phyloP scores from a whole-genome alignment of 2,329 filamentous ascomycete species.

The Epichloe gansuensis region DNA sequence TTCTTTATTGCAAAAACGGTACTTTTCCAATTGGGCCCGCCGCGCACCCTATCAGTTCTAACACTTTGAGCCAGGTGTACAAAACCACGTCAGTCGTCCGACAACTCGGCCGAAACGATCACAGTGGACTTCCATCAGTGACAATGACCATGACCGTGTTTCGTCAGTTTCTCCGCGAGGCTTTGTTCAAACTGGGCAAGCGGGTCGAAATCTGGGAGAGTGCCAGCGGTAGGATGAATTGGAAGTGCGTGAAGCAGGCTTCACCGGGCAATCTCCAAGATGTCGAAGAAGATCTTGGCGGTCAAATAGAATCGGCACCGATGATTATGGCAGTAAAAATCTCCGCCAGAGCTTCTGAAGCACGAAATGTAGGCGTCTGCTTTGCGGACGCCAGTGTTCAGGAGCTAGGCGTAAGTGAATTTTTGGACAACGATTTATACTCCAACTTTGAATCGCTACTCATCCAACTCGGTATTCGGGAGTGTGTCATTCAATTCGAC shows the following conservation, averaged over 20 bases:
- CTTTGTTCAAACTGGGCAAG: constrained; percentile 82
- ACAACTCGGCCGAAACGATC: constrained; percentile 73
- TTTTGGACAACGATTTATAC: constrained; percentile 96
- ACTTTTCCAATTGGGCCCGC: constrained; percentile 13
- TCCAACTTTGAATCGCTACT: constrained; percentile 95
- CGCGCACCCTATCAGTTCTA: not conserved
- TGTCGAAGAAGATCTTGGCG: constrained; percentile 86
- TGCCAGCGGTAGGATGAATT: constrained; percentile 66
- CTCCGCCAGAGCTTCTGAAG: constrained; percentile 74
- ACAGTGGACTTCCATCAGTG: constrained; percentile 80
- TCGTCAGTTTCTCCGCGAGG: constrained; percentile 87
- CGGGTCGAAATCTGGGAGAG: constrained; percentile 84
- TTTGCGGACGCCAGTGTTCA: constrained; percentile 95
- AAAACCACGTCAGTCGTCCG: constrained; percentile 94
- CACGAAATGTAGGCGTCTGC: constrained; percentile 81
- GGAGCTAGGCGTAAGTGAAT: constrained; percentile 93
- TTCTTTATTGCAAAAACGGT: constrained; percentile 71
- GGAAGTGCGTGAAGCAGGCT: constrained; percentile 84
- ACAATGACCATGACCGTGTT: constrained; percentile 94
- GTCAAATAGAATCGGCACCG: constrained; percentile 76
- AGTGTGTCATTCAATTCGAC: constrained; percentile 79
- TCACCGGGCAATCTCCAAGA: constrained; percentile 95
- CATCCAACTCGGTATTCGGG: constrained; percentile 91
- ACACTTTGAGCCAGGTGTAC: constrained; percentile 56
- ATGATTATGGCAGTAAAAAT: constrained; percentile 95